Evolutionary conservation across 208 protist genomes (phyloP), one percentile per base, ranked within the genome.

Genomic region (Leishmania aethiopica): DNA sequence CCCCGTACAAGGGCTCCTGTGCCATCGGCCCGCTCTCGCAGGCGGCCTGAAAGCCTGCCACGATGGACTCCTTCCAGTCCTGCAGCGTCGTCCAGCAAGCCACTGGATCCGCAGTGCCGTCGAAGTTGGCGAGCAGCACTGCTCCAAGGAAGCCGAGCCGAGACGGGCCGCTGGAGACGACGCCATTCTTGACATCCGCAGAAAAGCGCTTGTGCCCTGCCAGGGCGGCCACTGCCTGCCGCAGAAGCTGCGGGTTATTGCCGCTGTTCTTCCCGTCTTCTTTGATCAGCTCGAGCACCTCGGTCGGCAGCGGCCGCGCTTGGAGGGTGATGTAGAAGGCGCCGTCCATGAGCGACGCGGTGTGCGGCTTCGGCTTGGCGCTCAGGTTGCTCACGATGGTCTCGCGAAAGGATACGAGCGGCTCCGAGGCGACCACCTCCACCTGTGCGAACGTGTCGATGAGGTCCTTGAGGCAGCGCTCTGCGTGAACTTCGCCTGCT

Each of bases 401-500:
- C 81, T 99, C 96, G 53, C 91, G 93, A 57, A 98, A 97, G 4
- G 94, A 94, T 3, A 98, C 94, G 62, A 99, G 72, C 17, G 97
- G 96, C 81, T 98, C 94, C 7, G 94, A 98, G 32, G 89, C 89
- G 17, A 89, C 84, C 49, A 99, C 77, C 71, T 98, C 94, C 42
- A 97, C 90, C 42, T 91, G 86, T 8, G 96, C 94, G 81, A 98
- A 98, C 45, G 94, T 93, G 79, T 97, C 94, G 57, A 98, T 82
- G 64, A 97, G 88, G 79, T 99, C 98, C 66, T 96, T 96, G 76
- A 99, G 75, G 86, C 98, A 99, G 13, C 97, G 88, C 84, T 99
- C 98, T 49, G 99, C 90, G 85, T 99, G 99, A n/a, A 99, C 91
- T 84, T 99, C 98, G 51, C 99, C 99, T 5, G 98, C 95, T 3